These are phyloP conservation scores for Fusarium sterilihyphosum DNA, from an alignment of 2,329 filamentous ascomycete species.

Conservation along the genomic window DNA sequence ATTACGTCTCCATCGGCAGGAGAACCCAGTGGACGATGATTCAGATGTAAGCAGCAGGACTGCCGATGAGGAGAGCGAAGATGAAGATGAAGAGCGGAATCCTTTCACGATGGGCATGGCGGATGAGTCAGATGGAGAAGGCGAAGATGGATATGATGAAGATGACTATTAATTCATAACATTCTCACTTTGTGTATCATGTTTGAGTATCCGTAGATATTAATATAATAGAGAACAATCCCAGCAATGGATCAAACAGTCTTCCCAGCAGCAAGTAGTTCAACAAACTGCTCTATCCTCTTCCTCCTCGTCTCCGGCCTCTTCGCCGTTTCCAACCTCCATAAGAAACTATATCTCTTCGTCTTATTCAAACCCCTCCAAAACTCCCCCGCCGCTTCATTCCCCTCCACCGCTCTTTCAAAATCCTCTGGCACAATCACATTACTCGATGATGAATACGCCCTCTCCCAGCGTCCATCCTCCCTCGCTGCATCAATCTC, in stretches of 20 bases:
- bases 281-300: slow-evolving; percentile 55
- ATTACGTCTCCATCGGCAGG: slow-evolving; percentile 29
- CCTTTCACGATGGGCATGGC: slow-evolving; percentile 48
- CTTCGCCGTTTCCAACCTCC: slow-evolving; percentile 56
- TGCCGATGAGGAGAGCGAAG: slow-evolving; percentile 27
- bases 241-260: slow-evolving; percentile 41
- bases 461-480: slow-evolving; percentile 67
- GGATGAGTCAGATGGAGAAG: slow-evolving; percentile 46
- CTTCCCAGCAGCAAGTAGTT: slow-evolving; percentile 47
- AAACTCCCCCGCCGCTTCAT: slow-evolving; percentile 48
- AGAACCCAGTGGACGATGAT: slow-evolving; percentile 26
- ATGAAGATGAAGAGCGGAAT: slow-evolving; percentile 37
- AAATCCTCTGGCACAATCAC: slow-evolving; percentile 62
- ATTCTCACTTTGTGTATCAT: not conserved
- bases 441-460: slow-evolving; percentile 61
- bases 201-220: not conserved
- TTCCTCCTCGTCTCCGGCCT: slow-evolving; percentile 48
- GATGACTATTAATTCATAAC: slow-evolving; percentile 16
- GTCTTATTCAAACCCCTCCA: slow-evolving; percentile 57
- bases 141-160: slow-evolving; percentile 30
- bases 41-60: slow-evolving; percentile 32
- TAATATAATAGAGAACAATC: slow-evolving; percentile 6
- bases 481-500: slow-evolving; percentile 65
- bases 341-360: slow-evolving; percentile 58
- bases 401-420: slow-evolving; percentile 51